Percentiles rank a stretch among this genome's conserved stretches.
phyloP scores from a whole-genome alignment of 768 basidiomycete genomes.

The Amanita fuliginea region DNA sequence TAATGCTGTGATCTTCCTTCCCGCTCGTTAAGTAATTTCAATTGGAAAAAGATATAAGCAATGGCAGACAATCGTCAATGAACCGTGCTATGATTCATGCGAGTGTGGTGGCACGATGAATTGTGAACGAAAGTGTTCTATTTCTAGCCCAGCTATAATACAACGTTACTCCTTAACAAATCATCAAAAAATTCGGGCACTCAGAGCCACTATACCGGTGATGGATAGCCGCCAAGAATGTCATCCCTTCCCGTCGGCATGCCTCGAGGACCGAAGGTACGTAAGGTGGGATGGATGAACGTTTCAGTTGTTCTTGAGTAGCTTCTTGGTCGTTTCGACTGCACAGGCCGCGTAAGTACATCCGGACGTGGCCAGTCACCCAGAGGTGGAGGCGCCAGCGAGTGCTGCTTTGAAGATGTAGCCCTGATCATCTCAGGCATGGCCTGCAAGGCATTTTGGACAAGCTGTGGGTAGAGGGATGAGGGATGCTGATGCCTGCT shows the following conservation, averaged over 20 bases:
- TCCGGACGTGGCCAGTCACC: constrained; percentile 46
- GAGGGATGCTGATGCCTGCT: constrained; percentile 11
- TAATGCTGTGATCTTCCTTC: too few relatives aligned
- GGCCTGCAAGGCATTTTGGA: constrained; percentile 14
- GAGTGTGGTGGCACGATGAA: too few relatives aligned
- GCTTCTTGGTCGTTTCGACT: constrained; percentile 6
- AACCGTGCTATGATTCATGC: too few relatives aligned
- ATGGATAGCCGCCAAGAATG: too few relatives aligned
- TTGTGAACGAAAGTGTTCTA: too few relatives aligned
- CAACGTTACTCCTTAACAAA: too few relatives aligned
- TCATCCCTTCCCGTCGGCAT: background rate
- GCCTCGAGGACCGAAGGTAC: background rate
- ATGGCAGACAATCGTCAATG: too few relatives aligned
- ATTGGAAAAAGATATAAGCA: too few relatives aligned
- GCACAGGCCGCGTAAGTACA: constrained; percentile 20
- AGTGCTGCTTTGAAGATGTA: constrained; percentile 9
- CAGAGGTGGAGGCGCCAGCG: constrained; percentile 30
- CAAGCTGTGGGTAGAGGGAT: constrained; percentile 18
- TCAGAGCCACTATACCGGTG: too few relatives aligned
- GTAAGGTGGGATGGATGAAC: background rate
- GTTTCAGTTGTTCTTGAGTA: background rate
- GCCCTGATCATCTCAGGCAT: constrained; percentile 8
- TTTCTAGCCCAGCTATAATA: too few relatives aligned
- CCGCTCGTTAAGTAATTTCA: too few relatives aligned
- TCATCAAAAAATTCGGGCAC: too few relatives aligned